These are phyloP conservation scores for Komagataea norvegica DNA, from an alignment of 1,139 yeast genomes.

Conservation along the genomic window DNA sequence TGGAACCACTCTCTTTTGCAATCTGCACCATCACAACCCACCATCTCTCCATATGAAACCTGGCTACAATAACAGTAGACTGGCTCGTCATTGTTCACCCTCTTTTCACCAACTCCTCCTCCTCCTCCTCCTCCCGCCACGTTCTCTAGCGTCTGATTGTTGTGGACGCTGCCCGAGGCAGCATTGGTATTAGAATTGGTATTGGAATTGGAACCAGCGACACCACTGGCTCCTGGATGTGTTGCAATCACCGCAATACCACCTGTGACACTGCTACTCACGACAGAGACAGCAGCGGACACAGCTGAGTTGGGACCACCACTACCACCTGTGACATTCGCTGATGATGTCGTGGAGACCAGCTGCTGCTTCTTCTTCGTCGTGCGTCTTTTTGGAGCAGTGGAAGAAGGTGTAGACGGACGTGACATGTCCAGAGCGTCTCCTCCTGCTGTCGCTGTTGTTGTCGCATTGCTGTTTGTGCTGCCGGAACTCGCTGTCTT, in stretches of 20 bases:
- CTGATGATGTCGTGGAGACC: too few species aligned
- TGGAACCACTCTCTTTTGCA: conserved; percentile 98
- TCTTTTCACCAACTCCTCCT: conserved; percentile 13
- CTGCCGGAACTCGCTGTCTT: conserved; percentile 13
- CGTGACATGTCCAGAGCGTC: too few species aligned
- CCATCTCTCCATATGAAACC: conserved; percentile 98
- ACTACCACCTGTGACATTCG: too few species aligned
- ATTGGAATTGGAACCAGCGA: too few species aligned
- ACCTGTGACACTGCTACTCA: not conserved
- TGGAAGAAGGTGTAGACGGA: not conserved
- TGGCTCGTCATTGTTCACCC: conserved; percentile 51
- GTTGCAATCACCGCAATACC: not conserved
- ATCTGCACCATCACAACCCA: conserved; percentile 93
- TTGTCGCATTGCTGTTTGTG: too few species aligned
- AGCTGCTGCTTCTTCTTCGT: conserved; percentile 13
- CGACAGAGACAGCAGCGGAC: conserved; percentile 6
- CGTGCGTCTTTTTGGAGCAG: not conserved
- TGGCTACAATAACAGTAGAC: conserved; percentile 95
- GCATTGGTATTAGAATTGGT: too few species aligned
- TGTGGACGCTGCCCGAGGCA: too few species aligned
- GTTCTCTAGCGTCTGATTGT: too few species aligned
- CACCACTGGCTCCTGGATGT: too few species aligned
- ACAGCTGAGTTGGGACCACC: conserved; percentile 12
- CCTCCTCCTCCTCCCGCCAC: too few species aligned
- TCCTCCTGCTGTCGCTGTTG: too few species aligned